Base-by-base conservation (phyloP, 306 rosid species). In the Medicago ruthenica region DNA sequence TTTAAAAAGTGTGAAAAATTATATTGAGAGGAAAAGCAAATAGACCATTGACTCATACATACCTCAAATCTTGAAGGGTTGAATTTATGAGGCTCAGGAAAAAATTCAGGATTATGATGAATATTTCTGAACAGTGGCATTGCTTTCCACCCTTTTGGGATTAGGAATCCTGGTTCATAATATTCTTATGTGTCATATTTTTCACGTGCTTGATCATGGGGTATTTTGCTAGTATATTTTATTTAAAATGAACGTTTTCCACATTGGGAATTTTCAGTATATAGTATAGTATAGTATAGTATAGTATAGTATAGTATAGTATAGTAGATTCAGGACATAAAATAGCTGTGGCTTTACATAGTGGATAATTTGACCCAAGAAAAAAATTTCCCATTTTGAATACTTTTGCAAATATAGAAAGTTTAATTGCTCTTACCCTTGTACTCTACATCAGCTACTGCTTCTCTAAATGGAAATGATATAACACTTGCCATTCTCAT, bases 71-170 rank as follows among this genome's bases (percentile, higher is more conserved):
- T 92, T 51, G 93, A 89, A 63, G 93, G 97, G 80, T 86, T 87
- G 76, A 92, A 90, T 76, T 85, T 92, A 4, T 86, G 88, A 81
- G 97, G 97, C 59, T 92, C 88, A 20, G 83, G 24, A 73, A 90
- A 95, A 80, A 64, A 87, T n/a, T 90, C 89, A 22, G 97, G 88
- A 82, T 84, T 92, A 78, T 92, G 97, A 80, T 95, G 99, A 87
- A 90, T 86, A 79, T 89, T 92, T 79, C 97, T 87, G 87, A 95
- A 92, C 60, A 95, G 83, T 20, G 99, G 99, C 97, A 95, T 88
- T 76, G 89, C 98, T 78, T 90, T 95, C 98, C 97, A 95, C 36
- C 98, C 98, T 81, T 92, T 90, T 21, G 98, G 97, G 70, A 95
- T 95, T 48, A 92, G 68, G 84, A 86, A 87, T 15, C 97, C 98